A percentile compares a stretch with the other conserved stretches of the same genome.
Evolutionary conservation across 331 rosid species (phyloP).

Genomic region (Quercus lobata): DNA sequence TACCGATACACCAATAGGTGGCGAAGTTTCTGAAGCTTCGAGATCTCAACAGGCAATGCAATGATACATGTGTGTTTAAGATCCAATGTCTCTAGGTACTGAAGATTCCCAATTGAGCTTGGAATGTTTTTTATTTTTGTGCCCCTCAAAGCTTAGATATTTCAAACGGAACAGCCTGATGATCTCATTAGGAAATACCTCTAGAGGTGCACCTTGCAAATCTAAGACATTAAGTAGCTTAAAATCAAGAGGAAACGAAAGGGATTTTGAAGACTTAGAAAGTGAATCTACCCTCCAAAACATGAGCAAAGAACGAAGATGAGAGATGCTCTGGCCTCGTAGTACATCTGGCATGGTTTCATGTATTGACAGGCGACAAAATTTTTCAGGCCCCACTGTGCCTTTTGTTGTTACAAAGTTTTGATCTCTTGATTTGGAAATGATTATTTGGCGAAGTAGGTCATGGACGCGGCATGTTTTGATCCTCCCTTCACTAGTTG

Average conservation of each 20-base stretch:
- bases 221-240: too few species aligned
- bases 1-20: too few species aligned
- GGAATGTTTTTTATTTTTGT: too few species aligned
- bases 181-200: too few species aligned
- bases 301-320: slow-evolving; percentile 52
- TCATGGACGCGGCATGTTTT: slow-evolving; percentile 38
- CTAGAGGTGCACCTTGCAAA: too few species aligned
- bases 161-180: too few species aligned
- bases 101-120: too few species aligned
- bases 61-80: too few species aligned
- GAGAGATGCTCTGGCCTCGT: slow-evolving; percentile 26
- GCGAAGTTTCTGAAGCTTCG: too few species aligned
- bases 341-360: slow-evolving; percentile 27
- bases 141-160: too few species aligned
- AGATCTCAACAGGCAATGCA: too few species aligned
- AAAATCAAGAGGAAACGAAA: slow-evolving; percentile 29
- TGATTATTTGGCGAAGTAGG: slow-evolving; percentile 37
- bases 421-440: slow-evolving; percentile 25
- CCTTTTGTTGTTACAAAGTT: slow-evolving; percentile 39
- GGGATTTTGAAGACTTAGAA: slow-evolving; percentile 10
- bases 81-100: too few species aligned
- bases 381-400: slow-evolving; percentile 33
- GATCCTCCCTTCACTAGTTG: slow-evolving; percentile 41
- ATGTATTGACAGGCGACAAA: slow-evolving; percentile 41
- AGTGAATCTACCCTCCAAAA: slow-evolving; percentile 25